A percentile compares a stretch with the other conserved stretches of the same genome.
These are phyloP conservation scores for Monosporozyma unispora DNA, from an alignment of 805 yeast genomes.

Conservation along the genomic window DNA sequence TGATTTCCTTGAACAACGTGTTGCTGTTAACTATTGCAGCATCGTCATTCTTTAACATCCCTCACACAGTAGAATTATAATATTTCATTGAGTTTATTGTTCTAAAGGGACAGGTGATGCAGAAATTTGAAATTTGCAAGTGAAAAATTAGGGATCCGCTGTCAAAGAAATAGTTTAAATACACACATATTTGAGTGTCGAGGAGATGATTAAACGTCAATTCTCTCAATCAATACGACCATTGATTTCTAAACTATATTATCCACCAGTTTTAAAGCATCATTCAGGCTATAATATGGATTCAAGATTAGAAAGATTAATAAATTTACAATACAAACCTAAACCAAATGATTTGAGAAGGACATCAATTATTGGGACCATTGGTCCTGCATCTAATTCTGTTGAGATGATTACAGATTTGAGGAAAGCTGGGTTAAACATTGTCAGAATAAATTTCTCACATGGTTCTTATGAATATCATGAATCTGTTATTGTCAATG, in stretches of 20 bases:
- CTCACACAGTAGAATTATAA: too few species aligned
- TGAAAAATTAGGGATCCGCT: background rate
- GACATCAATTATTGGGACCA: conserved; percentile 95
- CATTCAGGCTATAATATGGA: conserved; percentile 6
- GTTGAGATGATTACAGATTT: conserved; percentile 75
- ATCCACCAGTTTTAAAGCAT: background rate
- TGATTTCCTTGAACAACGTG: too few species aligned
- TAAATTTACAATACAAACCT: conserved; percentile 52
- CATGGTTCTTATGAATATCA: conserved; percentile 98
- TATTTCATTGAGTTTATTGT: too few species aligned
- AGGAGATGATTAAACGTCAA: too few species aligned
- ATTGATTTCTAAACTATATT: background rate
- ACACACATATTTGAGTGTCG: background rate
- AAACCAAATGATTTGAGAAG: conserved; percentile 80
- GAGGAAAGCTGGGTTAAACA: conserved; percentile 95
- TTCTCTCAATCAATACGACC: too few species aligned
- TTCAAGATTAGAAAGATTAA: conserved; percentile 70
- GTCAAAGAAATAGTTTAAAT: background rate
- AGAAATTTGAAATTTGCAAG: too few species aligned
- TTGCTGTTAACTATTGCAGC: too few species aligned
- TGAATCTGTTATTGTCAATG: conserved; percentile 91
- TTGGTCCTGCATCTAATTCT: conserved; percentile 94
- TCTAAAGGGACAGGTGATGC: too few species aligned
- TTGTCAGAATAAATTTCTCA: conserved; percentile 97
- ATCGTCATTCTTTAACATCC: too few species aligned